Evolutionary conservation across 2,329 filamentous ascomycete species (phyloP).

Genomic region (Aspergillus neotritici): DNA sequence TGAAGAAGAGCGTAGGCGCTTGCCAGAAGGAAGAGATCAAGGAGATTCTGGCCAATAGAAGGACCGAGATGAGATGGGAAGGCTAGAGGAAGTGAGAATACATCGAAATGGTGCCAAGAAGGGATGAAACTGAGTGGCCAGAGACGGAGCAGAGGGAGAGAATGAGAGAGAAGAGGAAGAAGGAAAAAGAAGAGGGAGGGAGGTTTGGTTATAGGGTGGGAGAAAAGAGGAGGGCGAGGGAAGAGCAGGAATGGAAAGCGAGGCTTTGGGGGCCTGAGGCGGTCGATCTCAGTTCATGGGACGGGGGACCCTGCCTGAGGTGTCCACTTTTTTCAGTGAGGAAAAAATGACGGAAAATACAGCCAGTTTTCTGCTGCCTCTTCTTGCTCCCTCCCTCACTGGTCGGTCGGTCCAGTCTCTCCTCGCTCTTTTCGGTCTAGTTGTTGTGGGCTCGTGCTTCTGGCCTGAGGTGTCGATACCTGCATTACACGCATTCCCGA

Average conservation of each 20-base stretch:
- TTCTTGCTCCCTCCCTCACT: no score
- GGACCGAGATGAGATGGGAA: conserved; percentile 13
- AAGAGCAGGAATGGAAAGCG: conserved; percentile 38
- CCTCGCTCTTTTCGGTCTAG: no score
- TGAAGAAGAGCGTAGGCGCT: conserved; percentile 28
- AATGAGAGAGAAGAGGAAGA: conserved; percentile 17
- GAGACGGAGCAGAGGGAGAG: conserved; percentile 10
- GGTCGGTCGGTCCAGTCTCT: background rate
- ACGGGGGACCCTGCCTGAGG: conserved; percentile 6
- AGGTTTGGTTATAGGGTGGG: conserved; percentile 17
- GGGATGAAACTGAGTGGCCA: conserved; percentile 8
- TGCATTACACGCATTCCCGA: no score
- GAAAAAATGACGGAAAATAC: no score
- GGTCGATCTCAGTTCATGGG: conserved; percentile 19
- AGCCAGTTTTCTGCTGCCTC: no score
- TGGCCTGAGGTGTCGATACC: no score
- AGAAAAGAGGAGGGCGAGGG: conserved; percentile 27
- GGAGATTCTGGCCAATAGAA: conserved; percentile 26
- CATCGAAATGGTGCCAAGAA: conserved; percentile 8
- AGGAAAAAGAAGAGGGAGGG: conserved; percentile 18
- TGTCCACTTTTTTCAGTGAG: no score
- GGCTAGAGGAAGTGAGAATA: conserved; percentile 11
- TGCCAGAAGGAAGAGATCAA: conserved; percentile 29
- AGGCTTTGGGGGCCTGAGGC: conserved; percentile 24
- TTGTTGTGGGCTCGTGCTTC: no score